Evolutionary conservation across 345 rosid species (phyloP).

Genomic region (Salix udensis): DNA sequence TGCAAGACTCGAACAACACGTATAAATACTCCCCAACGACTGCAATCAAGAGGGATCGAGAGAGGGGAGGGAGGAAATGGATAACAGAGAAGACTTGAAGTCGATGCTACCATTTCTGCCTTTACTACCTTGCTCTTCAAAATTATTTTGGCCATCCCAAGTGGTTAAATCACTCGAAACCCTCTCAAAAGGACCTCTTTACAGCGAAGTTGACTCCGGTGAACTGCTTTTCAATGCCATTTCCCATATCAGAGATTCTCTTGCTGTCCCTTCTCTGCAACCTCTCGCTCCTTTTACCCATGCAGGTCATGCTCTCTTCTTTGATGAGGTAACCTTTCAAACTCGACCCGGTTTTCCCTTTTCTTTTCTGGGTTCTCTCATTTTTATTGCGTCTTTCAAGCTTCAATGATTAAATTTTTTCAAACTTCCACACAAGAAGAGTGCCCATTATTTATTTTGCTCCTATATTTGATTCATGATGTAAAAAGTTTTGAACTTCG

Average conservation of each 20-base stretch:
- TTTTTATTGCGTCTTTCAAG: not conserved
- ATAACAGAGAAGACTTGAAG: conserved; percentile 45
- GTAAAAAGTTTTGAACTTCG: not conserved
- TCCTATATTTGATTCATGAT: not conserved
- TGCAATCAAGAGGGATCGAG: too few species aligned
- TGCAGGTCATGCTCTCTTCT: conserved; percentile 59
- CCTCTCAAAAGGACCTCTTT: conserved; percentile 58
- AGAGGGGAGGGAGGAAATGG: conserved; percentile 31
- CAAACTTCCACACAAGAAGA: not conserved
- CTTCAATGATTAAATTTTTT: not conserved
- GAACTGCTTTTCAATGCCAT: conserved; percentile 51
- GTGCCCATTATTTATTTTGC: not conserved
- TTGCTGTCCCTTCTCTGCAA: conserved; percentile 30
- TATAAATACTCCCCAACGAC: too few species aligned
- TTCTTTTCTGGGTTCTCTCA: not conserved
- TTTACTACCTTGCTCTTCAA: conserved; percentile 39
- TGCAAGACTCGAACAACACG: not conserved
- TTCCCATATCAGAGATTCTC: conserved; percentile 47
- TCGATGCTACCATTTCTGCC: conserved; percentile 62
- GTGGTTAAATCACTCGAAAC: conserved; percentile 56
- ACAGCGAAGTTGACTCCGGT: conserved; percentile 63
- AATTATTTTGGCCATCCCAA: conserved; percentile 61
- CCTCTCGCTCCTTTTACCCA: conserved; percentile 44
- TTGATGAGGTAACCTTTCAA: conserved; percentile 51
- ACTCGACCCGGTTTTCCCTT: not conserved